Evolutionary conservation across 2,329 filamentous ascomycete genomes (phyloP).

Genomic region (Ploettnerulaceae sp.): DNA sequence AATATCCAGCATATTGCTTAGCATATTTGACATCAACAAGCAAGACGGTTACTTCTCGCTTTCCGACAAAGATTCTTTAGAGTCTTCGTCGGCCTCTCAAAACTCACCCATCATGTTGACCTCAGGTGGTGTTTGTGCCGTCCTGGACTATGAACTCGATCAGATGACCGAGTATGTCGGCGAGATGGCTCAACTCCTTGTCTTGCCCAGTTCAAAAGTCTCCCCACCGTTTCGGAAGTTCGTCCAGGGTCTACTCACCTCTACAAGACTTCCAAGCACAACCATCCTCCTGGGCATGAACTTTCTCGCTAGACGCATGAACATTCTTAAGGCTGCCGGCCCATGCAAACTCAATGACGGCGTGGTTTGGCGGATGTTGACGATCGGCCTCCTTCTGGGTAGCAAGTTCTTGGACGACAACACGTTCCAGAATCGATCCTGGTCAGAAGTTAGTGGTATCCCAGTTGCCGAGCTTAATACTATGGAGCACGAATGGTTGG

Average conservation of each 20-base stretch:
- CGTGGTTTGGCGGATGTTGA: constrained; percentile 64
- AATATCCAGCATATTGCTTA: constrained; percentile 16
- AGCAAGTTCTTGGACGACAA: constrained; percentile 78
- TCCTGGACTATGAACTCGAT: constrained; percentile 74
- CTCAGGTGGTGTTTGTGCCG: constrained; percentile 63
- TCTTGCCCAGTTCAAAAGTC: constrained; percentile 55
- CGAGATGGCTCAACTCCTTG: constrained; percentile 64
- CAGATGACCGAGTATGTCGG: constrained; percentile 73
- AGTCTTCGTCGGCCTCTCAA: constrained; percentile 28
- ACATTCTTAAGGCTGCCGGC: constrained; percentile 46
- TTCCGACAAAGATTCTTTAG: constrained; percentile 30
- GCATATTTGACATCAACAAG: constrained; percentile 11
- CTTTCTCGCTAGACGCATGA: constrained; percentile 62
- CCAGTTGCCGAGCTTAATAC: constrained; percentile 62
- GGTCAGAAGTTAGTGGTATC: constrained; percentile 72
- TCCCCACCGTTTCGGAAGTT: constrained; percentile 67
- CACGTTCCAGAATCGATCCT: constrained; percentile 73
- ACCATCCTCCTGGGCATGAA: constrained; percentile 67
- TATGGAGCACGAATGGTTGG: constrained; percentile 65
- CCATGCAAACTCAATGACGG: constrained; percentile 41
- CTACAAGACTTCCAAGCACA: constrained; percentile 65
- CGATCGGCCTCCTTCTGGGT: constrained; percentile 62
- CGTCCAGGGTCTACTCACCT: constrained; percentile 66
- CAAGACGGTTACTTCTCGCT: constrained; percentile 29
- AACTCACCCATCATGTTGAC: constrained; percentile 30